These are phyloP conservation scores for Beauveria asiatica DNA, from an alignment of 2,329 filamentous ascomycete genomes.

Conservation along the genomic window DNA sequence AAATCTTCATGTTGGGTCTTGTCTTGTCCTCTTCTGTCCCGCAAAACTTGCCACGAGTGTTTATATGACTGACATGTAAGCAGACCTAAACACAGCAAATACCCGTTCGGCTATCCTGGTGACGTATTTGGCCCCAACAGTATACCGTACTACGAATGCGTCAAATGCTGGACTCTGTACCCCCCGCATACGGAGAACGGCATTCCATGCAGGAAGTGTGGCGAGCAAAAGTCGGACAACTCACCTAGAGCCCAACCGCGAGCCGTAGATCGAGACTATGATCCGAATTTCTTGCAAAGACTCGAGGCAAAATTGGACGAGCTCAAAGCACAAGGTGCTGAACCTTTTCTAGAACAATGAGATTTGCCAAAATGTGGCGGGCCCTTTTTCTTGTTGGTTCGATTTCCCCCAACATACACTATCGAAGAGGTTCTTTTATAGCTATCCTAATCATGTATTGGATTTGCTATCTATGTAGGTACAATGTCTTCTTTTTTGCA, in stretches of 20 bases:
- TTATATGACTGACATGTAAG: background rate
- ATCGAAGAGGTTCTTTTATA: too few relatives aligned
- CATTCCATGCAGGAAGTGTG: conserved; percentile 50
- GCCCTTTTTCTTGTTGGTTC: background rate
- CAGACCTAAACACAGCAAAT: conserved; percentile 59
- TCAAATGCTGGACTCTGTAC: conserved; percentile 53
- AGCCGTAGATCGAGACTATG: conserved; percentile 52
- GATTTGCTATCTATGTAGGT: background rate
- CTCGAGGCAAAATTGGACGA: conserved; percentile 47
- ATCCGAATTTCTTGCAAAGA: conserved; percentile 50
- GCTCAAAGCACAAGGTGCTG: conserved; percentile 25
- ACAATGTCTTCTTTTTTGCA: background rate
- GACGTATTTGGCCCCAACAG: conserved; percentile 48
- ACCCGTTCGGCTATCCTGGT: conserved; percentile 61
- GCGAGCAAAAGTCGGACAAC: conserved; percentile 48
- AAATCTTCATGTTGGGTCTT: background rate
- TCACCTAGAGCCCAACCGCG: conserved; percentile 52
- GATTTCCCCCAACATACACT: too few relatives aligned
- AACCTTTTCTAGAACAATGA: background rate
- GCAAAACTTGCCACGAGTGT: background rate
- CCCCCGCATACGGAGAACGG: conserved; percentile 40
- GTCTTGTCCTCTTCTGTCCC: background rate
- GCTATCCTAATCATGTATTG: too few relatives aligned
- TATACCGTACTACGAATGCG: conserved; percentile 49
- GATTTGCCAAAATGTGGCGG: too few relatives aligned